Conservation (phyloP, 2,329 filamentous ascomycete species). For the Cylindrodendrum hubeiense region DNA sequence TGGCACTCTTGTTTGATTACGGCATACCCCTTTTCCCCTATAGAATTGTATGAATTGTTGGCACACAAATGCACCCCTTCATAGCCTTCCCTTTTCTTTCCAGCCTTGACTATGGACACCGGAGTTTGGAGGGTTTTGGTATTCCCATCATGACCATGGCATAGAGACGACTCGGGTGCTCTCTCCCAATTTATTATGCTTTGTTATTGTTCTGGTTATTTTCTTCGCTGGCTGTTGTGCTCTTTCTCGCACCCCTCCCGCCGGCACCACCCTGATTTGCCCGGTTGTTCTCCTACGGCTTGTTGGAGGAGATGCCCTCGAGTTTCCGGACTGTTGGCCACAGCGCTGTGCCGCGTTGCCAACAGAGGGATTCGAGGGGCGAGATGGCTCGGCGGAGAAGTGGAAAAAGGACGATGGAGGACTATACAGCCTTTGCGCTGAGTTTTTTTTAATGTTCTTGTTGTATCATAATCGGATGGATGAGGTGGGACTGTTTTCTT, state of each 20-base stretch:
- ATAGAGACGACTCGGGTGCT: slow-evolving; percentile 43
- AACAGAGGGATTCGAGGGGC: neutral
- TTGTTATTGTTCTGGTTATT: slow-evolving; percentile 21
- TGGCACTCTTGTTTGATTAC: slow-evolving; percentile 34
- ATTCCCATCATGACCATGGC: slow-evolving; percentile 40
- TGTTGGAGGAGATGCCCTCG: neutral
- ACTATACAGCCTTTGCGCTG: neutral
- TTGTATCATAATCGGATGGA: slow-evolving; percentile 35
- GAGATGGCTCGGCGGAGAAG: neutral
- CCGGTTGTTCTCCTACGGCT: neutral
- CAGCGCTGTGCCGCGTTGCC: neutral
- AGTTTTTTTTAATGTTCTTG: slow-evolving; percentile 21
- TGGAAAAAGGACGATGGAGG: neutral
- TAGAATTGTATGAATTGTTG: slow-evolving; percentile 37
- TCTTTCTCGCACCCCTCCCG: neutral
- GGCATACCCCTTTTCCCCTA: slow-evolving; percentile 28
- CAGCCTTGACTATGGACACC: slow-evolving; percentile 33
- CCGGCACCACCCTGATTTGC: neutral
- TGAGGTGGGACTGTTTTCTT: slow-evolving; percentile 23
- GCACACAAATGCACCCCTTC: slow-evolving; percentile 1
- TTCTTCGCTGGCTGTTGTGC: slow-evolving; percentile 7
- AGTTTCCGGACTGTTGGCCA: neutral
- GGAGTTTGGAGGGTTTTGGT: slow-evolving; percentile 39
- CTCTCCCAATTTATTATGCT: slow-evolving; percentile 8
- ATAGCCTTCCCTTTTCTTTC: slow-evolving; percentile 18